A percentile compares a stretch with the other conserved stretches of the same genome.
Evolutionary conservation across 2,329 filamentous ascomycete genomes (phyloP).

Genomic region (Sporothrix inflata): DNA sequence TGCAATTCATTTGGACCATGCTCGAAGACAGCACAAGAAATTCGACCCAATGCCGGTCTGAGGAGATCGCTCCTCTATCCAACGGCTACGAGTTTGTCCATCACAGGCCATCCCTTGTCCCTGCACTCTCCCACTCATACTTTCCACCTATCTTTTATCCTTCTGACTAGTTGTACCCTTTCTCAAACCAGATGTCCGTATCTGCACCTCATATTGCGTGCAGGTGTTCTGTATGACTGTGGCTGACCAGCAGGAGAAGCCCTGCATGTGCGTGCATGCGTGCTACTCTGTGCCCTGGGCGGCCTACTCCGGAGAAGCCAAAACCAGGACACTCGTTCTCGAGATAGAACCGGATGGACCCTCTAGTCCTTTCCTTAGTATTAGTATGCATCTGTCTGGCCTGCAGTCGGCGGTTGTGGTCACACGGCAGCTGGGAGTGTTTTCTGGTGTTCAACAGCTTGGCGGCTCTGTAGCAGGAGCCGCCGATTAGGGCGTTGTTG

Average conservation of each 20-base stretch:
- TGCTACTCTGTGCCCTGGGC: too few species aligned
- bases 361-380: too few species aligned
- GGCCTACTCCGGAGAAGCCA: too few species aligned
- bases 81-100: background rate
- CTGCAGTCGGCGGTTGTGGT: background rate
- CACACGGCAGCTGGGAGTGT: background rate
- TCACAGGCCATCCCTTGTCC: background rate
- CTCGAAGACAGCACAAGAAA: too few species aligned
- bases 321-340: background rate
- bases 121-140: too few species aligned
- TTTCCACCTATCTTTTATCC: too few species aligned
- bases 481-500: too few species aligned
- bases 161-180: too few species aligned
- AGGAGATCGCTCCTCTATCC: background rate
- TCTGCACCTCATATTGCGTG: constrained; percentile 7
- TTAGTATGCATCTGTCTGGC: background rate
- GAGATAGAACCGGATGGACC: background rate
- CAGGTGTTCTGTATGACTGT: background rate
- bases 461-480: too few species aligned
- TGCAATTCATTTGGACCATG: background rate
- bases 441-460: background rate
- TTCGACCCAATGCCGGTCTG: too few species aligned
- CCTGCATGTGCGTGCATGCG: background rate
- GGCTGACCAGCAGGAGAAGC: background rate
- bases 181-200: background rate